Conservation (phyloP, 129 eudicot species). For the Centella asiatica region DNA sequence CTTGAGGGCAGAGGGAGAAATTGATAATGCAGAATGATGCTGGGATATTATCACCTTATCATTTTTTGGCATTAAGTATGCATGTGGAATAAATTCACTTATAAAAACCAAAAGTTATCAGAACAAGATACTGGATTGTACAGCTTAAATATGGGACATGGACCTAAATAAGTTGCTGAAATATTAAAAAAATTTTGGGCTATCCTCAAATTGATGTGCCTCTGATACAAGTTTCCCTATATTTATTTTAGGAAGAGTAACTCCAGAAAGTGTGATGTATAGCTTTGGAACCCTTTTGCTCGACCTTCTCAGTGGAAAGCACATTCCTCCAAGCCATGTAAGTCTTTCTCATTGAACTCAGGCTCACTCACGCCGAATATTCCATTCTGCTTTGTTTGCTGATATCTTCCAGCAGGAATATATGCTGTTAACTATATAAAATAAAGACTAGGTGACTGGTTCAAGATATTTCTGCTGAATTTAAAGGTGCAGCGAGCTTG, state of each 20-base stretch:
- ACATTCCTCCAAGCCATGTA: constrained; percentile 49
- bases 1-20: no score
- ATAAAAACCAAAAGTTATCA: no score
- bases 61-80: no score
- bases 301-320: constrained; percentile 48
- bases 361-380: not conserved
- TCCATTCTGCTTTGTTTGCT: constrained; percentile 1
- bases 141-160: not conserved
- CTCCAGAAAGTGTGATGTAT: constrained; percentile 45
- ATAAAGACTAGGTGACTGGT: not conserved
- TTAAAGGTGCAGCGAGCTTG: no score
- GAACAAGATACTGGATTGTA: no score
- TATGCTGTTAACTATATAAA: not conserved
- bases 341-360: constrained; percentile 8
- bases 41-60: no score
- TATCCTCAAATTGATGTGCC: not conserved
- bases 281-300: constrained; percentile 45
- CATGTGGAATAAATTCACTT: no score
- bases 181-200: no score
- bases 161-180: not conserved
- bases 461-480: not conserved
- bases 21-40: no score
- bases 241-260: constrained; percentile 27
- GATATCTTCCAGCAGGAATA: not conserved
- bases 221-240: not conserved